Evolutionary conservation across 2,329 filamentous ascomycete genomes (phyloP).

Genomic region (Cercospora sp.): DNA sequence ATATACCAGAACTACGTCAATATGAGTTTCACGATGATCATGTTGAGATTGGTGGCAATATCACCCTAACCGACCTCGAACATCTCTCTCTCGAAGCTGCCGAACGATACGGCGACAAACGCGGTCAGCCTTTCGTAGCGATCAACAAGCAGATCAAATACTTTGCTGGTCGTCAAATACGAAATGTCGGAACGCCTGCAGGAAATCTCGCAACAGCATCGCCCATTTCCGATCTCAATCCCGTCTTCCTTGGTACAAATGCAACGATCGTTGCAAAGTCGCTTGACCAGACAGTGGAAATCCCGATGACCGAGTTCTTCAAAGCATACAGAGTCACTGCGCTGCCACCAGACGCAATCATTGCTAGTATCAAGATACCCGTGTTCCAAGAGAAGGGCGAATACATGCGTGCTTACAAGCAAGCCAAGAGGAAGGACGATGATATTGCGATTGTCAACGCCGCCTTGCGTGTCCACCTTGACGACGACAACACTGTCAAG

Average conservation of each 20-base stretch:
- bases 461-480: constrained; percentile 73
- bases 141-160: constrained; percentile 93
- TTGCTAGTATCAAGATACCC: constrained; percentile 84
- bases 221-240: constrained; percentile 94
- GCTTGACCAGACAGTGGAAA: constrained; percentile 69
- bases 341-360: constrained; percentile 76
- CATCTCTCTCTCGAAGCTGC: constrained; percentile 77
- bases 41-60: constrained; percentile 90
- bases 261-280: constrained; percentile 80
- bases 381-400: constrained; percentile 73
- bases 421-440: constrained; percentile 95
- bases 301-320: constrained; percentile 93
- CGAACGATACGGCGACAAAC: constrained; percentile 69
- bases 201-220: constrained; percentile 93
- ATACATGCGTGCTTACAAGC: constrained; percentile 88
- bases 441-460: constrained; percentile 97
- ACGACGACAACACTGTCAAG: constrained; percentile 68
- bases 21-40: constrained; percentile 77
- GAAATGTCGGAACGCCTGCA: constrained; percentile 95
- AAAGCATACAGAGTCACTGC: constrained; percentile 86
- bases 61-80: constrained; percentile 89
- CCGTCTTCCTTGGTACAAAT: constrained; percentile 85
- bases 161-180: constrained; percentile 92
- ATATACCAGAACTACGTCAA: constrained; percentile 84
- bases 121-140: constrained; percentile 80